Base-by-base conservation (phyloP, 805 yeast genomes). In the Schwanniomyces pseudopolymorphus region DNA sequence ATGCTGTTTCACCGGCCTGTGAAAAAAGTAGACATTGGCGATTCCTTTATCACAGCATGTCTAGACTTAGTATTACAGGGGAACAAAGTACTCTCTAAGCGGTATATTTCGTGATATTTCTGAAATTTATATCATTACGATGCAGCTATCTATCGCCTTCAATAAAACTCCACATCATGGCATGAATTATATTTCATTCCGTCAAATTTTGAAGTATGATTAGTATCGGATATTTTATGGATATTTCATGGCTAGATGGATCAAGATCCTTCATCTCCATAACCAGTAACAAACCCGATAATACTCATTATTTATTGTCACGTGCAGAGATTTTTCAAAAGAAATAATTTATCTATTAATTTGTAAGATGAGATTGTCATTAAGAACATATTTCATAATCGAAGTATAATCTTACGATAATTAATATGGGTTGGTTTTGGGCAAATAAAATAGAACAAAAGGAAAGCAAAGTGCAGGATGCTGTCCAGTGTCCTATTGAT, bases 351-450 rank as follows among this genome's bases (percentile, higher is more conserved):
- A 26, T 26, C 28, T 4, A 9, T 26, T 4, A 6, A 16, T 16
- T 31, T 14, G 19, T n/a, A 31, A 31, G 35, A 31, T 31, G 35
- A 31, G 35, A 6, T 31, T 3, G 16, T 14, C 3, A 14, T 4
- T 14, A 31, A 31, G n/a, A 14, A 5, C 11, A n/a, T 3, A 31
- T 14, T 31, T 17, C 13, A 26, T 26, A 31, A 14, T 14, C 13
- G 16, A 31, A 16, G 20, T 31, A 6, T 26, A 26, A 26, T 4
- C 28, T 6, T 10, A 26, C 28, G 16, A 14, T 16, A 31, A 14
- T 7, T 31, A 31, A 22, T 37, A 87, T 87, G 96, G 96, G 96
- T 55, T 87, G 94, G 89, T 88, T 89, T 63, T 89, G 96, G 96
- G 85, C 92, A 38, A 81, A 75, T 40, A 51, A 31, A 40, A 20